These are phyloP conservation scores for Coemansia erecta DNA, from an alignment of 192 early-diverging fungal genomes.

Conservation along the genomic window DNA sequence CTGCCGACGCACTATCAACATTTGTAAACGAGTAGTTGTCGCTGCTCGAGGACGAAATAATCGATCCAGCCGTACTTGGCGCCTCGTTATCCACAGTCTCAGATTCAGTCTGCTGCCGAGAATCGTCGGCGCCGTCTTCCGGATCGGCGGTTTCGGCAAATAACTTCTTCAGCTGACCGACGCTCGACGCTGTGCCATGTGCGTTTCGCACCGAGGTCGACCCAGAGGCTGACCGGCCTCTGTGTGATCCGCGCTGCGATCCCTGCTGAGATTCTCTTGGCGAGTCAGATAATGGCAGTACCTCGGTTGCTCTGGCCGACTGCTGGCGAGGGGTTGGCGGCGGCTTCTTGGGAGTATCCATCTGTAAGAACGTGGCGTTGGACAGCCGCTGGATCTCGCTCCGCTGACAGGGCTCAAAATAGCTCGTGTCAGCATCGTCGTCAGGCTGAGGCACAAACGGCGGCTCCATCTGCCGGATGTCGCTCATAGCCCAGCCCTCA, in stretches of 20 bases:
- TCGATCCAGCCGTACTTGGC: neutral
- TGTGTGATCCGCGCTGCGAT: slow-evolving; percentile 22
- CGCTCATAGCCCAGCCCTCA: slow-evolving; percentile 71
- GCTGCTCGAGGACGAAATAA: slow-evolving; percentile 25
- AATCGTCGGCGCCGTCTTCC: neutral
- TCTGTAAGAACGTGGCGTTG: slow-evolving; percentile 55
- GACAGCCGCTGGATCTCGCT: slow-evolving; percentile 79
- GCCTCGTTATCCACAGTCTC: neutral
- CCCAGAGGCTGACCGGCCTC: slow-evolving; percentile 18
- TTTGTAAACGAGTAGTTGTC: slow-evolving; percentile 38
- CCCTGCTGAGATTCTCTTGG: neutral
- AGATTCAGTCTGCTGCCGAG: neutral
- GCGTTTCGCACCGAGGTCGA: slow-evolving; percentile 13
- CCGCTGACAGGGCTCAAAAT: slow-evolving; percentile 83
- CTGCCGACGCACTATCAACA: neutral
- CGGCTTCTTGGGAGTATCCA: slow-evolving; percentile 14
- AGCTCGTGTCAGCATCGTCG: slow-evolving; percentile 85
- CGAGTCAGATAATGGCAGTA: neutral
- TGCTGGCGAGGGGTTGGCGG: slow-evolving; percentile 14
- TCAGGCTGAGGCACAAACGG: slow-evolving; percentile 83
- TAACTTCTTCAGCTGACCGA: slow-evolving; percentile 50
- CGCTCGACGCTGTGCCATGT: slow-evolving; percentile 7
- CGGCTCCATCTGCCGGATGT: slow-evolving; percentile 71
- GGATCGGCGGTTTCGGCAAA: slow-evolving; percentile 20
- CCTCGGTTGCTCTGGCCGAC: slow-evolving; percentile 5